Evolutionary conservation across 1,139 yeast species (phyloP), one percentile per base, ranked within the genome.

Genomic region (Taphrina deformans): DNA sequence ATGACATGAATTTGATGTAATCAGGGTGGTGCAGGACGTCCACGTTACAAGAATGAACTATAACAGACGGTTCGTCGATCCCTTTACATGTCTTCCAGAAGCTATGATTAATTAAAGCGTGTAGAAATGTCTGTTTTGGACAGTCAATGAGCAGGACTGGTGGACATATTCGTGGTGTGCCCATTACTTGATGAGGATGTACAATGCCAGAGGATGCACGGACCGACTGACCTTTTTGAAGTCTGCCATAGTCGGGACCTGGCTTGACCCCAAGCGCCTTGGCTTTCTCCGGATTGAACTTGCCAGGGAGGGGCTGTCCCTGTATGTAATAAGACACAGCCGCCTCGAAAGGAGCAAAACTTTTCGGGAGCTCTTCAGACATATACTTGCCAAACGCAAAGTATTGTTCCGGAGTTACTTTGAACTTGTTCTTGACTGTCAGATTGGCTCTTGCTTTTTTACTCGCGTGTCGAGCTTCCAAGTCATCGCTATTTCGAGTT

Each of bases 281-380:
- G 0, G 98, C 98, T 70, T 80, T 84, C 6, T 79, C 77, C 0
- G 84, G 83, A 68, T 85, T 79, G 72, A 95, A 93, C 72, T 83
- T 87, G 0, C 99, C 99, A 70, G 97, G 79, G 0, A 84, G 78
- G 0, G 95, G 86, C 44, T 83, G 78, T 53, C 89, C 82, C 41
- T 84, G 80, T 3, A 93, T 78, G 26, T 88, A 79, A 74, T 88
- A 92, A 69, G 83, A 85, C 0, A 87, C 79, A 0, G 70, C 50
- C 16, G 56, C 63, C 12, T 41, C 48, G 24, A 38, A 59, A 9
- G 56, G 56, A n/a, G 12, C 29, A 12, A 53, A 35, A 16, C 23
- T 33, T 4, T 2, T 18, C 26, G 63, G 63, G 40, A 59, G 29
- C 6, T 48, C 56, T 10, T 40, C 29, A 18, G 23, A n/a, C 50